phyloP scores from a whole-genome alignment of 1,139 yeast species.

The Taphrina betulina region DNA sequence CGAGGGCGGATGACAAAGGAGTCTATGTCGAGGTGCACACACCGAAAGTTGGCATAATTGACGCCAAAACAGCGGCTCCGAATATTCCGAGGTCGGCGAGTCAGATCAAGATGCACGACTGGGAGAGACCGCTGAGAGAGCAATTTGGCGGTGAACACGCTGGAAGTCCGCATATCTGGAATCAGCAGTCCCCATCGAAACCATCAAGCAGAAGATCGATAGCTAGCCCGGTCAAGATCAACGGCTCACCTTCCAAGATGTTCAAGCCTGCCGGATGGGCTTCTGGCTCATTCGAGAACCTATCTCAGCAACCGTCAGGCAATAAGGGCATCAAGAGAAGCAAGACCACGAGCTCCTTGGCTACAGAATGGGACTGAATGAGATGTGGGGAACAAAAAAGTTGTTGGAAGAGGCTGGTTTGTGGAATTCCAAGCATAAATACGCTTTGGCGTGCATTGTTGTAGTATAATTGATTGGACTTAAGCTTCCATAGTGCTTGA shows the following conservation, averaged over 20 bases:
- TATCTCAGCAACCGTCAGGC: neutral
- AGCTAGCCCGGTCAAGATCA: constrained; percentile 18
- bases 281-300: neutral
- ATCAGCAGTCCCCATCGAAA: neutral
- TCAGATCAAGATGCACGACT: constrained; percentile 26
- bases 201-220: neutral
- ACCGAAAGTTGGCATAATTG: constrained; percentile 25
- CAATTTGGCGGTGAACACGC: neutral
- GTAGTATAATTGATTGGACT: no score
- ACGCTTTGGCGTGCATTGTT: no score
- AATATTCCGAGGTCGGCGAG: constrained; percentile 16
- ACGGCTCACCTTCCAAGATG: constrained; percentile 20
- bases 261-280: constrained; percentile 18
- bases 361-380: constrained; percentile 1
- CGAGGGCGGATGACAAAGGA: constrained; percentile 39
- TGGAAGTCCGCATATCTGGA: constrained; percentile 20
- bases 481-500: no score
- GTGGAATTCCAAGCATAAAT: no score
- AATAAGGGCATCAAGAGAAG: constrained; percentile 3
- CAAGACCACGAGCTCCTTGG: constrained; percentile 5
- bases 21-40: constrained; percentile 33
- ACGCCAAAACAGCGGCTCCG: neutral
- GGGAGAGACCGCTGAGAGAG: constrained; percentile 25
- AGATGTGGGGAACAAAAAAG: no score
- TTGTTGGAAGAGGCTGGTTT: no score